Evolutionary conservation across 169 alveolate species (phyloP).

Genomic region (Plasmodium yoelii): DNA sequence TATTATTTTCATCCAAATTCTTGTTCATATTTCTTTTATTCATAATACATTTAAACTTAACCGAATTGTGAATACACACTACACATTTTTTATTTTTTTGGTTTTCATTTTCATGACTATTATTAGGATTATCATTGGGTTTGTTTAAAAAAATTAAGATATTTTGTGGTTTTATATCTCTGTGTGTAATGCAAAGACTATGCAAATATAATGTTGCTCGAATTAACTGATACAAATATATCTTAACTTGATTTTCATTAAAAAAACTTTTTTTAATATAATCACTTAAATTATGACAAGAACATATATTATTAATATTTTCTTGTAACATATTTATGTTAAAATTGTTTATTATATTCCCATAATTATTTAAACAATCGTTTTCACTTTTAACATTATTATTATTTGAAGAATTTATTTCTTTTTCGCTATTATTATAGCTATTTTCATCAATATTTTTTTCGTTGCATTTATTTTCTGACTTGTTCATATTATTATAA

Average conservation of each 20-base stretch:
- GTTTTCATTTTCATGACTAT: background rate
- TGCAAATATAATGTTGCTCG: slow-evolving; percentile 97
- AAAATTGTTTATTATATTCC: slow-evolving; percentile 14
- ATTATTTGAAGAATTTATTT: background rate
- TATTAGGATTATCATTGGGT: background rate
- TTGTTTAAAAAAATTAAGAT: slow-evolving; percentile 88
- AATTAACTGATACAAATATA: slow-evolving; percentile 95
- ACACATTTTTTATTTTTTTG: slow-evolving; percentile 23
- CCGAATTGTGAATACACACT: slow-evolving; percentile 38
- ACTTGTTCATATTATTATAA: background rate
- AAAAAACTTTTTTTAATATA: slow-evolving; percentile 50
- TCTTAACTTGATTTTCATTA: slow-evolving; percentile 84
- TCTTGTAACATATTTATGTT: slow-evolving; percentile 25
- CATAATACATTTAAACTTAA: slow-evolving; percentile 31
- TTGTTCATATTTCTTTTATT: background rate
- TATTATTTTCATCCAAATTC: slow-evolving; percentile 1
- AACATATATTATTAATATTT: slow-evolving; percentile 21
- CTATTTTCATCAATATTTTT: background rate
- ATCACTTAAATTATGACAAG: slow-evolving; percentile 49
- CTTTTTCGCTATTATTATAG: background rate
- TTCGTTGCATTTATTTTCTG: background rate
- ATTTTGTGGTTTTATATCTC: slow-evolving; percentile 99
- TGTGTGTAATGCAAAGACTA: slow-evolving; percentile 95
- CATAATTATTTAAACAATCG: background rate
- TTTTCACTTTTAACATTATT: background rate